phyloP scores from a whole-genome alignment of 1,139 yeast species.

The Saccharomyces hybrid region DNA sequence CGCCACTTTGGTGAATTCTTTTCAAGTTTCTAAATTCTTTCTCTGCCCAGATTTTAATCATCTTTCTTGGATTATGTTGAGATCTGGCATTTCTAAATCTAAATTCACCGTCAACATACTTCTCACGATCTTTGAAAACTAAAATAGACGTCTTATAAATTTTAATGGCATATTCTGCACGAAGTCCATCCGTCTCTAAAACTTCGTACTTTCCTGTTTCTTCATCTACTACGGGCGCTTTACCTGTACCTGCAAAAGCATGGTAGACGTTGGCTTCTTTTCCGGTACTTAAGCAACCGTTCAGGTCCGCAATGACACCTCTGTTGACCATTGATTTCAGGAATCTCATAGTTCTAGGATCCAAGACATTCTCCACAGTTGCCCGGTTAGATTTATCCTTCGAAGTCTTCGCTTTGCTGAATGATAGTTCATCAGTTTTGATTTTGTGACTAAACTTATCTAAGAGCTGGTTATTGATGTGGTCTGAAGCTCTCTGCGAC shows the following conservation, averaged over 20 bases:
- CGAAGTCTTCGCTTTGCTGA: constrained; percentile 49
- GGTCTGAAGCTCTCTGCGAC: constrained; percentile 13
- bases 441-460: constrained; percentile 56
- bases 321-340: constrained; percentile 72
- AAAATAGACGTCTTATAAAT: constrained; percentile 92
- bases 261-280: constrained; percentile 98
- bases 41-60: constrained; percentile 98
- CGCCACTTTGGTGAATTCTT: constrained; percentile 62
- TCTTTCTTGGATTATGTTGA: constrained; percentile 89
- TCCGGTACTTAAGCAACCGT: constrained; percentile 94
- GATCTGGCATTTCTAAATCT: constrained; percentile 78
- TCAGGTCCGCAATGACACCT: constrained; percentile 75
- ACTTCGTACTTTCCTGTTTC: constrained; percentile 2
- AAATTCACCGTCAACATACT: constrained; percentile 94
- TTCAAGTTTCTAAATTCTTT: constrained; percentile 91
- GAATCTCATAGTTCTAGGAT: constrained; percentile 85
- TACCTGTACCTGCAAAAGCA: constrained; percentile 62
- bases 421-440: constrained; percentile 47
- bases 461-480: constrained; percentile 49
- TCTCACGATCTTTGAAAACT: constrained; percentile 90
- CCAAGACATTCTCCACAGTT: constrained; percentile 92
- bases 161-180: constrained; percentile 71
- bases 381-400: constrained; percentile 90
- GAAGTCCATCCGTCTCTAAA: constrained; percentile 14
- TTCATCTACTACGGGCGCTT: constrained; percentile 1